Evolutionary conservation across 768 basidiomycete genomes (phyloP), one percentile per base, ranked within the genome.

Genomic region (Pleurotus citrinopileatus): DNA sequence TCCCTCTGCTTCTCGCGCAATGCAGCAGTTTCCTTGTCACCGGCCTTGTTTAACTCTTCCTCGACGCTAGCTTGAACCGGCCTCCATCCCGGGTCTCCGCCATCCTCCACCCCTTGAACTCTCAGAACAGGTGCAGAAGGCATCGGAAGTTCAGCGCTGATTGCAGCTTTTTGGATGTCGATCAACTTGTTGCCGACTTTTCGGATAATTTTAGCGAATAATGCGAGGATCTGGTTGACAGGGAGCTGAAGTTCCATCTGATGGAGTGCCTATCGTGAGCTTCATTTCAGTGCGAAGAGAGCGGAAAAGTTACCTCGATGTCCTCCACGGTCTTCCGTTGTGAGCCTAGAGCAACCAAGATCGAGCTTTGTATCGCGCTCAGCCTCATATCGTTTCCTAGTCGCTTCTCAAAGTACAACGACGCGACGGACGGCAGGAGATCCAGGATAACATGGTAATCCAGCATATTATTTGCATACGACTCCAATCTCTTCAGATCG

Each of bases 381-480:
- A 98, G 69, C 40, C 71, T 80, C 17, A 89, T 72, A 15, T 86
- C 85, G 3, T 76, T 76, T 1, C 84, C 85, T 5, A 89, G 67
- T 27, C 85, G 79, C 60, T 76, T 80, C 61, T 92, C 84, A 67
- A 98, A 99, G 72, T 88, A 96, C 12, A 98, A 75, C n/a, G 79
- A 71, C 2, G 93, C 84, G 32, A 94, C 71, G 0, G 75, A 80
- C 0, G 97, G 96, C 13, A 99, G 77, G 22, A 98, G 77, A 67
- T 99, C 97, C 36, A 98, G 78, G 54, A 98, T 82, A 61, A 96
- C 93, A 65, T 98, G 97, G 63, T 96, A 98, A 69, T 98, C 97
- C 37, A 98, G 79, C 83, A 89, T 87, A 65, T 94, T 94, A 67
- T 97, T 94, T 0, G 94, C 89, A 59, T 99, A 99, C 4, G 96